phyloP scores from a whole-genome alignment of 768 basidiomycete genomes.

The Termitomyces sp. region DNA sequence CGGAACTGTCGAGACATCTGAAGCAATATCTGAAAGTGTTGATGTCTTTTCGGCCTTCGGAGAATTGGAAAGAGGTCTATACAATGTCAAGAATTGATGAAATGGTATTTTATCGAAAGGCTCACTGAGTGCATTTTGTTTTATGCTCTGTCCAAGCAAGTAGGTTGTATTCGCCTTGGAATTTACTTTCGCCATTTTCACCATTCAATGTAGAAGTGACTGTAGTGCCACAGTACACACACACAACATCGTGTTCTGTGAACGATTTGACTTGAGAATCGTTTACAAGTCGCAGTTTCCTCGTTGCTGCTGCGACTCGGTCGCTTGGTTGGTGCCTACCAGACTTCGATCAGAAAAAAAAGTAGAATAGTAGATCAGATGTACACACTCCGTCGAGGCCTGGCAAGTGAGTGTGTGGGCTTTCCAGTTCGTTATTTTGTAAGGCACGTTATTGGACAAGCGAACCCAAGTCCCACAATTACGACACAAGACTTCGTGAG shows the following conservation, averaged over 20 bases:
- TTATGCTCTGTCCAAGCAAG: slow-evolving; percentile 63
- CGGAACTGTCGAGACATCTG: slow-evolving; percentile 8
- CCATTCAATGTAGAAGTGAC: slow-evolving; percentile 25
- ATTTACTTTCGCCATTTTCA: slow-evolving; percentile 42
- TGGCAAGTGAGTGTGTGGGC: slow-evolving; percentile 43
- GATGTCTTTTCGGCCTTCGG: slow-evolving; percentile 5
- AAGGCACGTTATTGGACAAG: slow-evolving; percentile 35
- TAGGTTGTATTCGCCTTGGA: slow-evolving; percentile 55
- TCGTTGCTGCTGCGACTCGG: slow-evolving; percentile 55
- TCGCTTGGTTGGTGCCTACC: slow-evolving; percentile 41
- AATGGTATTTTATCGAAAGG: background rate
- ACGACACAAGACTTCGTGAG: slow-evolving; percentile 50
- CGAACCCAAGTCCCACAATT: slow-evolving; percentile 61
- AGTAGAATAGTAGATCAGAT: background rate
- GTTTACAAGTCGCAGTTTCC: slow-evolving; percentile 57
- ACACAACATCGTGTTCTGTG: slow-evolving; percentile 39
- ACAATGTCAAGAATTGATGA: background rate
- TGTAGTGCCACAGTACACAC: slow-evolving; percentile 40
- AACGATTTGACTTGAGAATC: slow-evolving; percentile 54
- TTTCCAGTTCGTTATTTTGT: slow-evolving; percentile 48
- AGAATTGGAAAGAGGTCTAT: background rate
- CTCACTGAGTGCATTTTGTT: slow-evolving; percentile 29
- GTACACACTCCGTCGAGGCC: slow-evolving; percentile 30
- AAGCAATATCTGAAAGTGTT: slow-evolving; percentile 1
- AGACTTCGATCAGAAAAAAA: background rate